Conservation (phyloP, 306 rosid genomes). For the Rosa persica region DNA sequence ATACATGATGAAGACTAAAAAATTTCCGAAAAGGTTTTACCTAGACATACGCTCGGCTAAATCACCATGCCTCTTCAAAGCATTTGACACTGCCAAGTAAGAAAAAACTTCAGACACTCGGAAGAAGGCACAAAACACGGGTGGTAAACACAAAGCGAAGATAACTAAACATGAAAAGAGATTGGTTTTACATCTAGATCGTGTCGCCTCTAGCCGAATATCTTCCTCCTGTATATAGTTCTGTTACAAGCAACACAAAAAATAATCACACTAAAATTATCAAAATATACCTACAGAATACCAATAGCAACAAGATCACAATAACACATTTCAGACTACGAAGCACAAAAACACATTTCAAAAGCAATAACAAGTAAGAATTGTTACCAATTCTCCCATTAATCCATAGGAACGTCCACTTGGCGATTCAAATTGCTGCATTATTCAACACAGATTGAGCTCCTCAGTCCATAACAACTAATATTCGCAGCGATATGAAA, state of each 20-base stretch:
- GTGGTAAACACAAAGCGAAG: background rate
- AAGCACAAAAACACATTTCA: background rate
- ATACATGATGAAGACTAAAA: background rate
- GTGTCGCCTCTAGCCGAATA: slow-evolving; percentile 70
- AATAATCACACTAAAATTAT: background rate
- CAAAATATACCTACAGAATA: background rate
- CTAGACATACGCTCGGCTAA: slow-evolving; percentile 86
- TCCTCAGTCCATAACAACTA: slow-evolving; percentile 11
- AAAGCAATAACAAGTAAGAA: background rate
- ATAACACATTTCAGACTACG: background rate
- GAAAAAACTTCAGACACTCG: slow-evolving; percentile 22
- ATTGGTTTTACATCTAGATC: slow-evolving; percentile 59
- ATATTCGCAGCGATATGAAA: background rate
- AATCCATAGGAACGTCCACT: slow-evolving; percentile 38
- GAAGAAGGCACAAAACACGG: slow-evolving; percentile 11
- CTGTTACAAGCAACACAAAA: slow-evolving; percentile 38
- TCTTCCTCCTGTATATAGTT: slow-evolving; percentile 73
- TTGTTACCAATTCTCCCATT: slow-evolving; percentile 58
- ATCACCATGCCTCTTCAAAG: slow-evolving; percentile 77
- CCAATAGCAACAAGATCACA: background rate
- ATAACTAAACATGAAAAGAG: slow-evolving; percentile 19
- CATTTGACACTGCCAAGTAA: slow-evolving; percentile 58
- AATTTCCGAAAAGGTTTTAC: slow-evolving; percentile 31
- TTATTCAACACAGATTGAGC: slow-evolving; percentile 9
- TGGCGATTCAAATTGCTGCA: slow-evolving; percentile 56